These are phyloP conservation scores for Cytospora schulzeri DNA, from an alignment of 2,329 filamentous ascomycete genomes.

Conservation along the genomic window DNA sequence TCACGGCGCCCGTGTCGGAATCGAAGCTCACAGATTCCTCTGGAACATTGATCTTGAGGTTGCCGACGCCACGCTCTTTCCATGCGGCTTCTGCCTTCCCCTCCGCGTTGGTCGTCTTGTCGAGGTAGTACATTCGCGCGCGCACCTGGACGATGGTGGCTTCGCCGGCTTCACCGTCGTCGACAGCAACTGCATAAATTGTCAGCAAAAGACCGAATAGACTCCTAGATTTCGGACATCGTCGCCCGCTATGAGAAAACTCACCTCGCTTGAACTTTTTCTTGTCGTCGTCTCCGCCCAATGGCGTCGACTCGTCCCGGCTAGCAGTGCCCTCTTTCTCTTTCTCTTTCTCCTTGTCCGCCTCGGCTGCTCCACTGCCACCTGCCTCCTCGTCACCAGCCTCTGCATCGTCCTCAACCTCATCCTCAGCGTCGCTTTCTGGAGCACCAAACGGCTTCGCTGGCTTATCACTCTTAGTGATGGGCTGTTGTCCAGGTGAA, in stretches of 20 bases:
- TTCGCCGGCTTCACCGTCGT: conserved; percentile 88
- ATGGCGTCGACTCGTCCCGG: conserved; percentile 51
- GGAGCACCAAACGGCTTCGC: conserved; percentile 78
- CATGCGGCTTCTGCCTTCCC: conserved; percentile 62
- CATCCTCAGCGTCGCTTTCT: conserved; percentile 62
- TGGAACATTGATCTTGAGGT: conserved; percentile 80
- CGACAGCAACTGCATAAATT: conserved; percentile 59
- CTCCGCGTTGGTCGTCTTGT: conserved; percentile 43
- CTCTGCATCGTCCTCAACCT: conserved; percentile 48
- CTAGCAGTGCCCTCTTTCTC: conserved; percentile 50
- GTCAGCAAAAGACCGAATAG: neutral
- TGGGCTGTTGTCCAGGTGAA: conserved; percentile 52
- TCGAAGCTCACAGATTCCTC: conserved; percentile 59
- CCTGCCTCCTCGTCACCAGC: conserved; percentile 49
- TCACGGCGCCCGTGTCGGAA: conserved; percentile 47
- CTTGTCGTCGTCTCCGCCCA: conserved; percentile 60
- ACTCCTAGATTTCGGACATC: neutral
- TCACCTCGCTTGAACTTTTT: conserved; percentile 72
- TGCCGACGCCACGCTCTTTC: conserved; percentile 87
- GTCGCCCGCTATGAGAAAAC: conserved; percentile 33
- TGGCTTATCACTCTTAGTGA: conserved; percentile 60
- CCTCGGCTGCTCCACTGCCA: conserved; percentile 35
- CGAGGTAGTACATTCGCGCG: conserved; percentile 83
- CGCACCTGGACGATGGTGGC: conserved; percentile 73
- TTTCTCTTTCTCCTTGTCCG: conserved; percentile 54